Conservation (phyloP, 176 grass and related monocot species). For the Phoenix roebelenii region DNA sequence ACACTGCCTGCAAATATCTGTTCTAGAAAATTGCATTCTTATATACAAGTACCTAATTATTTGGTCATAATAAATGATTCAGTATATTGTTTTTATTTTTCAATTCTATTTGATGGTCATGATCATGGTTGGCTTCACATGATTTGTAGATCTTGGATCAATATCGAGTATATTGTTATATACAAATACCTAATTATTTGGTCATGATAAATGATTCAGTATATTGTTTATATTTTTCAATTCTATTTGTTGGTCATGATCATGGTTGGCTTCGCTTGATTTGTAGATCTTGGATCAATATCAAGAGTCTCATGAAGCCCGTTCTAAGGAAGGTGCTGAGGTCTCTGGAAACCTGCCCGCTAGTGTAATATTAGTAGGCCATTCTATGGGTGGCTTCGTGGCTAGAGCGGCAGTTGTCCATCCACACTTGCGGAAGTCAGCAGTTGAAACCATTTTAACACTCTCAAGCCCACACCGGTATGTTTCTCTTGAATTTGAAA, state of each 20-base stretch:
- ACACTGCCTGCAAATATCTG: too few species aligned
- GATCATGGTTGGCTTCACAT: slow-evolving; percentile 7
- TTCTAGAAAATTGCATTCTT: too few species aligned
- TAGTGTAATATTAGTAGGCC: slow-evolving; percentile 86
- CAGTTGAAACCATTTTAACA: slow-evolving; percentile 84
- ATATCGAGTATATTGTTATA: slow-evolving; percentile 30
- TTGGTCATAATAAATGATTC: too few species aligned
- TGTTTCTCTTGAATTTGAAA: slow-evolving; percentile 4
- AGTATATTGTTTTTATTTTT: too few species aligned
- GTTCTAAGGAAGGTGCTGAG: slow-evolving; percentile 50
- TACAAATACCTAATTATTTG: too few species aligned
- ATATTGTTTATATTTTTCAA: too few species aligned
- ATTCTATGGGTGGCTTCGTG: slow-evolving; percentile 99
- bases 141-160: slow-evolving; percentile 80
- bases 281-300: slow-evolving; percentile 92
- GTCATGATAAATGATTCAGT: too few species aligned
- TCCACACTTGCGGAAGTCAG: slow-evolving; percentile 52
- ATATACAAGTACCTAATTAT: too few species aligned
- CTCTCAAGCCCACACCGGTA: slow-evolving; percentile 98
- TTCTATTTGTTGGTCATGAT: too few species aligned
- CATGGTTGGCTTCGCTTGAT: slow-evolving; percentile 12
- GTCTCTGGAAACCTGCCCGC: slow-evolving; percentile 46
- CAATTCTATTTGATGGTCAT: too few species aligned
- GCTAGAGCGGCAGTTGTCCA: slow-evolving; percentile 88
- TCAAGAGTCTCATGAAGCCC: slow-evolving; percentile 55